Evolutionary conservation across 352 stramenopile genomes (phyloP).

Genomic region (Blastocystis sp.): DNA sequence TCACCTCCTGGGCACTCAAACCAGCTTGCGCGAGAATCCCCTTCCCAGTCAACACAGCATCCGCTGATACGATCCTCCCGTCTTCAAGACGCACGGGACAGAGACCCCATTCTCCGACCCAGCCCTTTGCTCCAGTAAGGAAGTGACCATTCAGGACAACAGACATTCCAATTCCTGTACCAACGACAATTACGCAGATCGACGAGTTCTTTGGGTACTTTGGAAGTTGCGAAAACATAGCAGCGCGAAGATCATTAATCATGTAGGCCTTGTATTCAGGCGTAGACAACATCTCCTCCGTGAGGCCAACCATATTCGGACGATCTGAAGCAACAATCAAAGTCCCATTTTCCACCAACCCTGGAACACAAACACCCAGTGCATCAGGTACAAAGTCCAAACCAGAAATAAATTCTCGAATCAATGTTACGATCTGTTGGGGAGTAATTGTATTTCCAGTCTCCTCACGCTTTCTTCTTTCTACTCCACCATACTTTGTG

Average conservation of each 20-base stretch:
- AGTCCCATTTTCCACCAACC: slow-evolving; percentile 31
- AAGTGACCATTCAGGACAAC: slow-evolving; percentile 41
- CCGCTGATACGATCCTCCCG: not conserved
- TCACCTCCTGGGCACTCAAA: not conserved
- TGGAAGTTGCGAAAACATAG: slow-evolving; percentile 38
- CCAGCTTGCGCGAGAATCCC: not conserved
- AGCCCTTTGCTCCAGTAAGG: slow-evolving; percentile 26
- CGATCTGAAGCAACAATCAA: slow-evolving; percentile 45
- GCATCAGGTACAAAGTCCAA: slow-evolving; percentile 35
- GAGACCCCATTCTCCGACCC: slow-evolving; percentile 7
- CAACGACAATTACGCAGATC: slow-evolving; percentile 36
- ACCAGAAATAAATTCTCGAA: slow-evolving; percentile 2
- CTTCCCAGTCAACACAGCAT: slow-evolving; percentile 33
- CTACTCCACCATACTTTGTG: not conserved
- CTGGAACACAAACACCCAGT: slow-evolving; percentile 37
- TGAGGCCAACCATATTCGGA: slow-evolving; percentile 40
- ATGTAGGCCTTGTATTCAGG: not conserved
- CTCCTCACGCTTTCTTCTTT: not conserved
- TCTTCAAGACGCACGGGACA: slow-evolving; percentile 6
- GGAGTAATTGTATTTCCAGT: slow-evolving; percentile 5
- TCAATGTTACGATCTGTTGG: not conserved
- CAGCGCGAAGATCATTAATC: slow-evolving; percentile 53
- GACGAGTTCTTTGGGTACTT: slow-evolving; percentile 33
- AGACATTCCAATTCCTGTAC: slow-evolving; percentile 56
- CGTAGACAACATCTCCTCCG: slow-evolving; percentile 39